These are phyloP conservation scores for Gossypium schwendimanii DNA, from an alignment of 441 rosid species.

Conservation along the genomic window DNA sequence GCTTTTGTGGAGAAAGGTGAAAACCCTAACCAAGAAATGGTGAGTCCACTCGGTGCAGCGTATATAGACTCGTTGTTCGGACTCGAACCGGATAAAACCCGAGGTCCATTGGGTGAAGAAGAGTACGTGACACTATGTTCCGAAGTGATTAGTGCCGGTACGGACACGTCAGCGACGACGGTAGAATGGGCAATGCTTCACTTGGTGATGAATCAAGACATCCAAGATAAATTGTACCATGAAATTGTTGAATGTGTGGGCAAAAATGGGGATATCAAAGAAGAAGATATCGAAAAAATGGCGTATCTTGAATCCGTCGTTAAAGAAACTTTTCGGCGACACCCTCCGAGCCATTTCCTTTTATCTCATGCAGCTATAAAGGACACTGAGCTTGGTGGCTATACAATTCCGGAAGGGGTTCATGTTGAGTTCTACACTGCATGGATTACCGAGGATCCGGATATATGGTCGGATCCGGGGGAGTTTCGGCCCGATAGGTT, in stretches of 20 bases:
- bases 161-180: conserved; percentile 76
- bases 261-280: conserved; percentile 41
- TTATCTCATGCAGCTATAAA: conserved; percentile 56
- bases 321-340: conserved; percentile 80
- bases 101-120: conserved; percentile 47
- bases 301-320: conserved; percentile 55
- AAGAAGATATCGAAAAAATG: conserved; percentile 67
- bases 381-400: conserved; percentile 65
- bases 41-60: conserved; percentile 78
- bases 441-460: conserved; percentile 79
- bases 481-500: conserved; percentile 73
- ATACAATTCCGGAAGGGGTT: conserved; percentile 50
- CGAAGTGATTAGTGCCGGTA: conserved; percentile 76
- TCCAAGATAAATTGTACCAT: conserved; percentile 55
- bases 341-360: conserved; percentile 85
- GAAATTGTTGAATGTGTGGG: conserved; percentile 54
- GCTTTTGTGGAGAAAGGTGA: conserved; percentile 40
- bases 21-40: conserved; percentile 48
- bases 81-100: conserved; percentile 30
- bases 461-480: conserved; percentile 59
- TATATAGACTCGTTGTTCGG: conserved; percentile 74
- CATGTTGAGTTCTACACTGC: conserved; percentile 83
- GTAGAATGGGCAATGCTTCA: conserved; percentile 77
- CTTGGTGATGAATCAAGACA: conserved; percentile 48
- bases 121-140: conserved; percentile 77